Base-by-base conservation (phyloP, 164 flowering plant species). In the Malania oleifera region DNA sequence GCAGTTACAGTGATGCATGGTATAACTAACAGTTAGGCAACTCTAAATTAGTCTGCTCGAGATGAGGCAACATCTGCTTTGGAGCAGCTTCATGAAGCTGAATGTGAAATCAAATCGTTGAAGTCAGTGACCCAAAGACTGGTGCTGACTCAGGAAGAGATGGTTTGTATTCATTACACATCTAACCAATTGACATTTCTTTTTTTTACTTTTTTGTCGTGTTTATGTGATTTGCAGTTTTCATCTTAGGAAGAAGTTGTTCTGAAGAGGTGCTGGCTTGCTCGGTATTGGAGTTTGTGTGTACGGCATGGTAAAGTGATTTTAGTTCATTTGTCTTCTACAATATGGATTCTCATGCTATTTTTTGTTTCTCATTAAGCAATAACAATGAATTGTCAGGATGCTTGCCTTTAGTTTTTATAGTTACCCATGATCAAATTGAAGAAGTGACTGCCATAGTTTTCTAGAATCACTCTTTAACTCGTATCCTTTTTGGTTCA, bases 191-290 rank as follows among this genome's bases (percentile, higher is more conserved):
- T 44, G 25, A 15, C 2, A 31, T 38, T 38, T 46, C 15, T 19
- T 51, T 56, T 24, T 40, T n/a, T 11, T 27, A 27, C 19, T 35
- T 31, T 14, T 38, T 59, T 52, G 15, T 47, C 27, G 56, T 68
- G 55, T 37, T 62, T 25, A 41, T 45, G 8, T 67, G 49, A 61
- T 69, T 46, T 52, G 34, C 59, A 62, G 57, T 66, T 63, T 52
- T 56, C 48, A 34, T 80, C 49, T 58, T 67, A 91, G 97, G 99
- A 93, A 69, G 97, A 91, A 73, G 87, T 90, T 34, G 91, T 93
- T 68, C 77, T 93, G 28, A 93, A 91, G 82, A 85, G 99, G 73
- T 93, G 97, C 57, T 93, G 99, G 99, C 95, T 93, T 72, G 87
- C 99, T 57, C 84, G 91, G 29, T 85, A 87, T 65, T 93, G 99